phyloP scores from a whole-genome alignment of 305 asterid genomes.

The Fraxinus latifolia region DNA sequence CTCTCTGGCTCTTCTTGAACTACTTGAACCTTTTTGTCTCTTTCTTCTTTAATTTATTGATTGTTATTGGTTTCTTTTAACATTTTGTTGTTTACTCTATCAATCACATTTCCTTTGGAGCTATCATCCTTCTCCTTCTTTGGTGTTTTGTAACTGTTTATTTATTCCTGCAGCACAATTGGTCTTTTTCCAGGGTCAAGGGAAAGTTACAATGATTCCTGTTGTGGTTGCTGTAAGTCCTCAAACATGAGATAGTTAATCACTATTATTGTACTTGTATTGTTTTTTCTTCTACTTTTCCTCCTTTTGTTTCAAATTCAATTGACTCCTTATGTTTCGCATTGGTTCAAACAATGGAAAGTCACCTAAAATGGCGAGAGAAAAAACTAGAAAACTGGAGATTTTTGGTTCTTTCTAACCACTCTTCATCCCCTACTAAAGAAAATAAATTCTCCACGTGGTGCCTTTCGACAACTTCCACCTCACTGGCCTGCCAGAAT shows the following conservation, averaged over 20 bases:
- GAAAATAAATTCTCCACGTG: neutral
- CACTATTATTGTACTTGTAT: neutral
- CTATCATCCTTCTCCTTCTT: neutral
- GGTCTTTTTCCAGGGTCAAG: constrained; percentile 51
- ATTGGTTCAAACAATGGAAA: neutral
- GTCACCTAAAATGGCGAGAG: neutral
- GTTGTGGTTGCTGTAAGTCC: constrained; percentile 79
- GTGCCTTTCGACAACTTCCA: neutral
- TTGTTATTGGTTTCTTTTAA: neutral
- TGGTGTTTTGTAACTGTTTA: constrained; percentile 3
- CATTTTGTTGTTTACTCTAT: neutral
- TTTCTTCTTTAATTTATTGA: neutral
- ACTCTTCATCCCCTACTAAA: neutral
- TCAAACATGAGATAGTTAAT: constrained; percentile 16
- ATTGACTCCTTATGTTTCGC: neutral
- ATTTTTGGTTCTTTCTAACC: neutral
- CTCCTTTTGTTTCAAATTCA: neutral
- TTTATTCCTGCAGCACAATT: constrained; percentile 66
- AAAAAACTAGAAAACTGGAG: neutral
- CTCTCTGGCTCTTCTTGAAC: neutral
- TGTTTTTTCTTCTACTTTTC: neutral
- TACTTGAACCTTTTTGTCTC: neutral
- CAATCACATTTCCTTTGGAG: neutral
- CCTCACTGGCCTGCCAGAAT: neutral
- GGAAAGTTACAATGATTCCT: constrained; percentile 64